Evolutionary conservation across 495 filamentous ascomycete genomes (phyloP).

Genomic region (Beverwykella pulmonaria): DNA sequence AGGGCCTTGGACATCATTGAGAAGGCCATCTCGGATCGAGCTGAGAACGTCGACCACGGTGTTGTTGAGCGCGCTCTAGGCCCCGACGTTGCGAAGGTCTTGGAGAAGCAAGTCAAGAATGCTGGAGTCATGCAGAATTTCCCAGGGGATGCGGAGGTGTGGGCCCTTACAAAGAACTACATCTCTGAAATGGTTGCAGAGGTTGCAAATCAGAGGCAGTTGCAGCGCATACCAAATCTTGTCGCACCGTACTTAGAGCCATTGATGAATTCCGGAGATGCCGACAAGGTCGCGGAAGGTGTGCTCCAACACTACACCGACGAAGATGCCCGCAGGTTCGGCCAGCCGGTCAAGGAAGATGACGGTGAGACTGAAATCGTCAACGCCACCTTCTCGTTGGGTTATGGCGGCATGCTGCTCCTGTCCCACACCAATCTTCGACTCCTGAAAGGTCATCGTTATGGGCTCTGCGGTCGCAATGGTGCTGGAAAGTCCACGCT

Average conservation of each 20-base stretch:
- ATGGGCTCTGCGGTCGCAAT: slow-evolving; percentile 95
- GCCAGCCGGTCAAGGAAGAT: slow-evolving; percentile 79
- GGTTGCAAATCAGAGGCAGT: slow-evolving; percentile 80
- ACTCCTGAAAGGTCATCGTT: slow-evolving; percentile 92
- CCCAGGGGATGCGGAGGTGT: slow-evolving; percentile 64
- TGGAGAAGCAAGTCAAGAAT: slow-evolving; percentile 75
- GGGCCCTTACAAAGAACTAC: slow-evolving; percentile 69
- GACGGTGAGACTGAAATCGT: slow-evolving; percentile 92
- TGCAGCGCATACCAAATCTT: slow-evolving; percentile 67
- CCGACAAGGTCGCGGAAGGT: slow-evolving; percentile 63
- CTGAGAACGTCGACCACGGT: slow-evolving; percentile 56
- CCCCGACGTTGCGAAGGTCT: slow-evolving; percentile 73
- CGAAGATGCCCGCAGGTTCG: slow-evolving; percentile 85
- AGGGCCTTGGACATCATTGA: slow-evolving; percentile 84
- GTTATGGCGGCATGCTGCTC: slow-evolving; percentile 97
- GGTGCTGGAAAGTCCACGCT: slow-evolving; percentile 97
- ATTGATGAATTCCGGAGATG: slow-evolving; percentile 61
- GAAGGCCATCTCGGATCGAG: slow-evolving; percentile 79
- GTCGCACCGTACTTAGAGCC: slow-evolving; percentile 74
- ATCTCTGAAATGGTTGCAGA: slow-evolving; percentile 86
- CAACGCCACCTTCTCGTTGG: slow-evolving; percentile 96
- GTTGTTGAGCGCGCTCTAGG: slow-evolving; percentile 68
- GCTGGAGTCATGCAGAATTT: slow-evolving; percentile 61
- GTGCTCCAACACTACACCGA: slow-evolving; percentile 72
- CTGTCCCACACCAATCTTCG: slow-evolving; percentile 95